Base-by-base conservation (phyloP, 1,284 basidiomycete genomes). In the Gymnopus androsaceus region DNA sequence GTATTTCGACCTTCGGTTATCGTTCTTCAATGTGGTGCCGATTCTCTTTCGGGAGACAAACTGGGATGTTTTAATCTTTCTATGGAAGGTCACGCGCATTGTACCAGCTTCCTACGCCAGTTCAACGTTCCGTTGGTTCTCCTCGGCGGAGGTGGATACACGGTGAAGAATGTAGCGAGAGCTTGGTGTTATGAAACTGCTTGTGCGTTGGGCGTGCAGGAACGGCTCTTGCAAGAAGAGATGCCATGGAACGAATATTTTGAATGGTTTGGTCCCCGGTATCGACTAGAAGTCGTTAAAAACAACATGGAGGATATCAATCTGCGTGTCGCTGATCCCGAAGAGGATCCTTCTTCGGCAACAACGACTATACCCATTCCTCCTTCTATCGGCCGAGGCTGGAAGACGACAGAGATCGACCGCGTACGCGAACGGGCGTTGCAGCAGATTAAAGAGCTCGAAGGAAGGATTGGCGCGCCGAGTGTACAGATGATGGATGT, bases 111-210 rank as follows among this genome's bases (percentile, higher is more conserved):
- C 70, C 79, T 99, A 51, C 85, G 92, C 57, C 81, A 85, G 53
- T 89, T 92, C 69, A 87, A 91, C 64, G 78, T 98, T 14, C 97
- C 96, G 0, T 80, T 97, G 44, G 91, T 99, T 65, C 80, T 97
- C 45, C 80, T 99, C 3, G 97, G 96, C 34, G 96, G 96, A 2
- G 97, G 96, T 9, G 96, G 96, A 1, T 99, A 99, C 71, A 99
- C 96, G 0, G 87, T 94, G 30, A 94, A 94, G 72, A 99, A 99
- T 68, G 95, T 98, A 6, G 93, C 94, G 1, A 80, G 94, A 36
- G 88, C 92, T 11, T 99, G 96, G 96, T 90, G 95, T 19, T 98
- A 93, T 73, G 97, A 99, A 72, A 99, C 97, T 0, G 95, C 94
- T 0, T 90, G 96, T 66, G 91, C 95, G 31, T 82, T 96, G 14